Evolutionary conservation across 1,284 basidiomycete genomes (phyloP).

Genomic region (Porogramme epimiltina): DNA sequence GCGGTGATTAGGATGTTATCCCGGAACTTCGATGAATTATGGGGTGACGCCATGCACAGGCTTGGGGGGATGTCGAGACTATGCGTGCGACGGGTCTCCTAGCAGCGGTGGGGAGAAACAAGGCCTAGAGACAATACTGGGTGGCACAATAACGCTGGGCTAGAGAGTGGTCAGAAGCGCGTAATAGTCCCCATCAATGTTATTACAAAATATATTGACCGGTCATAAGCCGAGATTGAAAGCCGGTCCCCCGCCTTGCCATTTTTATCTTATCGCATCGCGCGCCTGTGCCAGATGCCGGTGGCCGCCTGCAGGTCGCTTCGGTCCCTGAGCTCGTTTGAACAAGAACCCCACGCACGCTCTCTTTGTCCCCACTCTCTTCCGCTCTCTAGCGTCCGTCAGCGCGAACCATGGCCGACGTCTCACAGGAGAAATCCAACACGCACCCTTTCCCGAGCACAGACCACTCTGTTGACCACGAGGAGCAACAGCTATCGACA

Average conservation of each 20-base stretch:
- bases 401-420: slow-evolving; percentile 7
- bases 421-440: slow-evolving; percentile 1
- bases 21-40: no score
- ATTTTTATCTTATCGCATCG: slow-evolving; percentile 21
- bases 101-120: no score
- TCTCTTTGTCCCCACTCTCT: neutral
- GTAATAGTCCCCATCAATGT: no score
- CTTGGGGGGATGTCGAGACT: no score
- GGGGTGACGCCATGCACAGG: no score
- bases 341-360: slow-evolving; percentile 19
- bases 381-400: neutral
- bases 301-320: slow-evolving; percentile 15
- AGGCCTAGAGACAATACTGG: no score
- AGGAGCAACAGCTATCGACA: slow-evolving; percentile 12
- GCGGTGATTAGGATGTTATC: no score
- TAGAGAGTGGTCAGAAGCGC: no score
- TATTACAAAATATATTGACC: no score
- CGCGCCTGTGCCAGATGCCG: slow-evolving; percentile 5
- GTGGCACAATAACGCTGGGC: no score
- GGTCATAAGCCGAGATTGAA: no score
- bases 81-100: no score
- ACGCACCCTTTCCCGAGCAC: slow-evolving; percentile 2
- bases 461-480: slow-evolving; percentile 5
- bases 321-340: slow-evolving; percentile 21
- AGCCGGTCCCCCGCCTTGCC: neutral